Evolutionary conservation across 108 stramenopile species (phyloP).

Genomic region (Schizochytrium sp.): DNA sequence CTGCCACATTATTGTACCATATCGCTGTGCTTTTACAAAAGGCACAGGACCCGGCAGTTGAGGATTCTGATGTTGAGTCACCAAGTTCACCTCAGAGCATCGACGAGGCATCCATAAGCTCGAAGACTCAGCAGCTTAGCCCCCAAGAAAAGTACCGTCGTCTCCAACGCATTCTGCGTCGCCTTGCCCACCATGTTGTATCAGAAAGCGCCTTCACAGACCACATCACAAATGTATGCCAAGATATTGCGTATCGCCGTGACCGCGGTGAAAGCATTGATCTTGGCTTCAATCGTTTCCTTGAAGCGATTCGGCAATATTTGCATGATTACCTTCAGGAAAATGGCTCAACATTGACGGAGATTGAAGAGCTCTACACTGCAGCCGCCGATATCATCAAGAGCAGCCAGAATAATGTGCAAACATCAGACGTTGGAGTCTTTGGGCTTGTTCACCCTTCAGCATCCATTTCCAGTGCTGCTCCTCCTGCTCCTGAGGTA

Average conservation of each 20-base stretch:
- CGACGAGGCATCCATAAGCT: neutral
- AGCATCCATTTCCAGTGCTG: too few relatives aligned
- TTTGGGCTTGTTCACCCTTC: neutral
- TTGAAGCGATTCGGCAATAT: constrained; percentile 10
- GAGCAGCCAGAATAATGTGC: neutral
- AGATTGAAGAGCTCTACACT: constrained; percentile 18
- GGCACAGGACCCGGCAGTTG: constrained; percentile 13
- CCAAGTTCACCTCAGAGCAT: neutral
- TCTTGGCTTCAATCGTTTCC: constrained; percentile 31
- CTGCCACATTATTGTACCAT: constrained; percentile 19
- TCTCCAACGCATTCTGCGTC: constrained; percentile 35
- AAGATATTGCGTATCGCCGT: constrained; percentile 22
- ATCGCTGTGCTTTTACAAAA: constrained; percentile 19
- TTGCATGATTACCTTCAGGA: constrained; percentile 15
- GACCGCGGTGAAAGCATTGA: constrained; percentile 60
- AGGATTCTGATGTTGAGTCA: neutral
- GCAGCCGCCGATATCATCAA: constrained; percentile 26
- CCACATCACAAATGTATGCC: constrained; percentile 24
- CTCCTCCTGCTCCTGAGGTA: too few relatives aligned
- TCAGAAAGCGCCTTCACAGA: constrained; percentile 32
- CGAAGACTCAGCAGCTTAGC: neutral
- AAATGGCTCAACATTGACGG: constrained; percentile 5
- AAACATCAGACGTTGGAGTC: neutral
- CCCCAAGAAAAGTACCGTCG: neutral
- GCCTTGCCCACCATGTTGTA: constrained; percentile 9